Evolutionary conservation across 495 filamentous ascomycete species (phyloP), one percentile per base, ranked within the genome.

Genomic region (Xylaria flabelliformis): DNA sequence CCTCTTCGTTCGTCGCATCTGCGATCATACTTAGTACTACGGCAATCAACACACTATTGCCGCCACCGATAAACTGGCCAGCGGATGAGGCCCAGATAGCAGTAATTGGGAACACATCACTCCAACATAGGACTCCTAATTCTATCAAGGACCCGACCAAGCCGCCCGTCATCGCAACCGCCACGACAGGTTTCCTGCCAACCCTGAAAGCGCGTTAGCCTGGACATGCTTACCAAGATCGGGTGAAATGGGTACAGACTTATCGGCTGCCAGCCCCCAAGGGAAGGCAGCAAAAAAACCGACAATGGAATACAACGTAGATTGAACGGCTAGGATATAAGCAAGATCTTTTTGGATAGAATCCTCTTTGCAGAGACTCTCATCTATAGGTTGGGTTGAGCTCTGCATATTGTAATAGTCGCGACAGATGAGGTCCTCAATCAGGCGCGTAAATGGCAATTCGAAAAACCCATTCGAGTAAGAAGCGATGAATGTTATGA

Each of bases 21-120:
- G 87, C 80, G 76, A 88, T 83, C 81, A 90, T 87, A 5, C 86
- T 87, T 76, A 85, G 86, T 50, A 89, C 81, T 46, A 89, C 81
- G 0, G 85, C 85, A 69, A 83, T 77, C 6, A 83, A 77, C 6
- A 89, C 84, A 2, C 85, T 84, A 3, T 82, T 81, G 0, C 88
- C 88, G 48, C 89, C 89, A 10, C 89, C 88, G 29, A 90, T 72
- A n/a, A 88, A 64, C 74, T 77, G 81, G 17, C 83, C 78, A 42
- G 88, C 63, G 12, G 86, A 83, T 3, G 84, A 85, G 13, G 88
- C 70, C 89, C 88, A 91, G 13, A 88, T 77, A 19, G 79, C 73
- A 24, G 84, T 82, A 19, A 89, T 66, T 0, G 87, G 88, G 21
- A 89, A 82, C 24, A 81, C 73, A 61, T 82, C 73, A 1, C 76